Conservation (phyloP, 306 rosid species). For the Pterocarpus santalinus region DNA sequence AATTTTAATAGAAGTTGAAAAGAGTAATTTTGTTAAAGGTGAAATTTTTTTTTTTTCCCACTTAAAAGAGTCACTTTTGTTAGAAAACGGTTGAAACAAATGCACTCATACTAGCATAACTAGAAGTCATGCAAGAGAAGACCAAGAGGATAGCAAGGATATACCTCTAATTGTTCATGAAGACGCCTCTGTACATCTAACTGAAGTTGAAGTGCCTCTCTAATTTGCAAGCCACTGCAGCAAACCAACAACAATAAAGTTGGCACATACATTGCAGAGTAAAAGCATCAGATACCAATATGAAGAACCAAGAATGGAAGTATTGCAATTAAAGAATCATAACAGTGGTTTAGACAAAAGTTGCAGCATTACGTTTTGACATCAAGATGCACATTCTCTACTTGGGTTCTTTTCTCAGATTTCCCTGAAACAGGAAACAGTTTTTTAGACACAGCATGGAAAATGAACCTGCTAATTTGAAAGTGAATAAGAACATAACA, state of each 20-base stretch:
- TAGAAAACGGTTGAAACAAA: too few relatives aligned
- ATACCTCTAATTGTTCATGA: slow-evolving; percentile 96
- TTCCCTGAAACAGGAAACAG: slow-evolving; percentile 66
- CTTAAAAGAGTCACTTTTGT: too few relatives aligned
- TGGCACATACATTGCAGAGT: neutral
- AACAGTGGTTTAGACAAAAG: slow-evolving; percentile 4
- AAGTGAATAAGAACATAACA: neutral
- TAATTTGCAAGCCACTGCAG: slow-evolving; percentile 81
- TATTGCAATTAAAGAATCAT: neutral
- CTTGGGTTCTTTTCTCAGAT: slow-evolving; percentile 61
- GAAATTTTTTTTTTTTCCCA: too few relatives aligned
- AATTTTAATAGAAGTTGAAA: too few relatives aligned
- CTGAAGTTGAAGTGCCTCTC: slow-evolving; percentile 89
- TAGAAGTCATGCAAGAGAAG: neutral
- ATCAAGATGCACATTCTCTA: slow-evolving; percentile 62
- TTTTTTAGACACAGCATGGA: slow-evolving; percentile 8
- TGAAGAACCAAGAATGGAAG: slow-evolving; percentile 20
- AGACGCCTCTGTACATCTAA: slow-evolving; percentile 90
- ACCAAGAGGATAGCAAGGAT: neutral
- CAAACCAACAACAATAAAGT: slow-evolving; percentile 20
- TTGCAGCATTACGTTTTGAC: slow-evolving; percentile 64
- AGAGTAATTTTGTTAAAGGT: too few relatives aligned
- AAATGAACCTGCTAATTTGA: slow-evolving; percentile 4
- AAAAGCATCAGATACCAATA: neutral
- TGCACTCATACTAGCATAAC: too few relatives aligned